Conservation (phyloP, 2,329 filamentous ascomycete genomes). For the Penicillium sp. region DNA sequence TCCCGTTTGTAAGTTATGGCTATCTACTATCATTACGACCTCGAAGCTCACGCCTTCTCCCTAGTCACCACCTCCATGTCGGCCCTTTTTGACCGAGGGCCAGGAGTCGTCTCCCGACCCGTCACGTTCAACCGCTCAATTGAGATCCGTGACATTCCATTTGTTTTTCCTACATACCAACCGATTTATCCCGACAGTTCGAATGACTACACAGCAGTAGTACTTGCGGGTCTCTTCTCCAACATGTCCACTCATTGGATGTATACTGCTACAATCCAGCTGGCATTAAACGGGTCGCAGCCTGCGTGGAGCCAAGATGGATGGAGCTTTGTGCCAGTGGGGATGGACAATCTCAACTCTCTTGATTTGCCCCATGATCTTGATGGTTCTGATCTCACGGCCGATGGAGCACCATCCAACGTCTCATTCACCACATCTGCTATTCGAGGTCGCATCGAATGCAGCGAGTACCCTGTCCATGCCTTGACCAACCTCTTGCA, state of each 20-base stretch:
- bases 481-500: constrained; percentile 4
- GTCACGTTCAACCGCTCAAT: constrained; percentile 5
- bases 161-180: constrained; percentile 7
- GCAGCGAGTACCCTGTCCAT: not conserved
- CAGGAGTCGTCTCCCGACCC: constrained; percentile 6
- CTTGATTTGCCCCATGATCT: not conserved
- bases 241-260: constrained; percentile 16
- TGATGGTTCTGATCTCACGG: not conserved
- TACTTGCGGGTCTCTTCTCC: constrained; percentile 8
- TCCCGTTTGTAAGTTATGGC: constrained; percentile 11
- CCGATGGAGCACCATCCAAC: not conserved
- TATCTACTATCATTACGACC: not conserved
- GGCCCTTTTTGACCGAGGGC: constrained; percentile 12
- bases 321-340: constrained; percentile 14
- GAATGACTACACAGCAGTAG: constrained; percentile 3
- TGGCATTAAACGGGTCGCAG: constrained; percentile 14
- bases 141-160: constrained; percentile 13
- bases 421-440: constrained; percentile 13
- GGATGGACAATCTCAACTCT: not conserved
- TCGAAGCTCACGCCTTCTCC: not conserved
- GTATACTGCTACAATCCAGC: constrained; percentile 17
- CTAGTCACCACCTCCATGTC: constrained; percentile 17
- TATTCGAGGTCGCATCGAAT: constrained; percentile 14
- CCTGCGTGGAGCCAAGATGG: constrained; percentile 20
- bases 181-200: not conserved